Conservation (phyloP, 176 grass and related monocot genomes). For the Eremochloa ophiuroides region DNA sequence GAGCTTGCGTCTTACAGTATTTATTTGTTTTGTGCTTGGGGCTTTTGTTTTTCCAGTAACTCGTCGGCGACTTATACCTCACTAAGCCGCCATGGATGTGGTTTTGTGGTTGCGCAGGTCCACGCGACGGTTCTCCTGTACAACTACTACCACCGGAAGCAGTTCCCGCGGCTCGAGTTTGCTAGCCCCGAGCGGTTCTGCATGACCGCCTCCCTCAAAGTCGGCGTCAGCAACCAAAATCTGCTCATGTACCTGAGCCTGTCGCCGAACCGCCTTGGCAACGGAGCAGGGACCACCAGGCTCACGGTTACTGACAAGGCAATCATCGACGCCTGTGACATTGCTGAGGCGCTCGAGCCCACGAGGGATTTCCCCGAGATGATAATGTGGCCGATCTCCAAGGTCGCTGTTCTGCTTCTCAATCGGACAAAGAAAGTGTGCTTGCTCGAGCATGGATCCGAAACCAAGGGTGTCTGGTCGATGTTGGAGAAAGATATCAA, state of each 20-base stretch:
- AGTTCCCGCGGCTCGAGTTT: conserved; percentile 43
- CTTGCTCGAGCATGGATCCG: conserved; percentile 40
- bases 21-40: too few species aligned
- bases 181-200: conserved; percentile 30
- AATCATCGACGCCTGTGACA: conserved; percentile 42
- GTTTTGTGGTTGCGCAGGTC: conserved; percentile 36
- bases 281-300: background rate
- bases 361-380: conserved; percentile 23
- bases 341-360: conserved; percentile 44
- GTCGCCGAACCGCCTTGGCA: background rate
- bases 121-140: conserved; percentile 64
- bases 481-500: conserved; percentile 55
- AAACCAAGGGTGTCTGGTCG: conserved; percentile 49
- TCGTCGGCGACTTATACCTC: background rate
- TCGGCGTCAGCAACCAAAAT: background rate
- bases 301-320: conserved; percentile 44
- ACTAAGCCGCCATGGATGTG: background rate
- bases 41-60: background rate
- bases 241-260: conserved; percentile 32
- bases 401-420: conserved; percentile 53
- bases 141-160: conserved; percentile 76
- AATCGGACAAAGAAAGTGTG: conserved; percentile 44
- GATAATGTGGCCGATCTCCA: conserved; percentile 47
- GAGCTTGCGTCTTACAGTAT: background rate
- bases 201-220: conserved; percentile 23